phyloP scores from a whole-genome alignment of 495 filamentous ascomycete genomes.

The Coniosporium apollinis region DNA sequence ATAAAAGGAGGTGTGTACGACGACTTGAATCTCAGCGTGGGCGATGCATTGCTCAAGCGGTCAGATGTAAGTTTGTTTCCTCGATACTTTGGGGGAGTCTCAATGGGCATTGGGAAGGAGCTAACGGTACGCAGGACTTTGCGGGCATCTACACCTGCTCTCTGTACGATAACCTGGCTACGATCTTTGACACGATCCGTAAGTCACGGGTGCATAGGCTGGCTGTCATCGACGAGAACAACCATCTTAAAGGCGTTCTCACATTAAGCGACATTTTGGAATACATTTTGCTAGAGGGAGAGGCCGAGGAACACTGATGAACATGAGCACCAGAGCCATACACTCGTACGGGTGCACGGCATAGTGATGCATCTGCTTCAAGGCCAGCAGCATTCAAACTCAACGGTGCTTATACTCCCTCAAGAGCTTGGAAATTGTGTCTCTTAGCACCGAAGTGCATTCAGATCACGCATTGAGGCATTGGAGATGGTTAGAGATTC shows the following conservation, averaged over 20 bases:
- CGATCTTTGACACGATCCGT: slow-evolving; percentile 93
- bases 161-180: slow-evolving; percentile 76
- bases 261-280: slow-evolving; percentile 94
- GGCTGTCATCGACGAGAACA: slow-evolving; percentile 79
- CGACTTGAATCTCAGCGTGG: slow-evolving; percentile 70
- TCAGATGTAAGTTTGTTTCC: slow-evolving; percentile 44
- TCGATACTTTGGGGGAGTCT: too few species aligned
- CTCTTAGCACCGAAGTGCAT: too few species aligned
- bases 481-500: too few species aligned
- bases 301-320: slow-evolving; percentile 45
- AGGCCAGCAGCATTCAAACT: too few species aligned
- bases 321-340: slow-evolving; percentile 6
- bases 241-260: slow-evolving; percentile 70
- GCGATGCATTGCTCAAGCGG: slow-evolving; percentile 76
- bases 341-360: slow-evolving; percentile 10
- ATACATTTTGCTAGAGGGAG: slow-evolving; percentile 80
- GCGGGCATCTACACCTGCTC: slow-evolving; percentile 93
- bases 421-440: too few species aligned
- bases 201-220: slow-evolving; percentile 86
- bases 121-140: slow-evolving; percentile 50
- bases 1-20: slow-evolving; percentile 91
- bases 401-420: too few species aligned
- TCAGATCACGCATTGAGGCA: too few species aligned
- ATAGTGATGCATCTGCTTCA: background rate
- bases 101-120: background rate